Evolutionary conservation across 2,329 filamentous ascomycete species (phyloP).

Genomic region (Paecilomyces fulvus): DNA sequence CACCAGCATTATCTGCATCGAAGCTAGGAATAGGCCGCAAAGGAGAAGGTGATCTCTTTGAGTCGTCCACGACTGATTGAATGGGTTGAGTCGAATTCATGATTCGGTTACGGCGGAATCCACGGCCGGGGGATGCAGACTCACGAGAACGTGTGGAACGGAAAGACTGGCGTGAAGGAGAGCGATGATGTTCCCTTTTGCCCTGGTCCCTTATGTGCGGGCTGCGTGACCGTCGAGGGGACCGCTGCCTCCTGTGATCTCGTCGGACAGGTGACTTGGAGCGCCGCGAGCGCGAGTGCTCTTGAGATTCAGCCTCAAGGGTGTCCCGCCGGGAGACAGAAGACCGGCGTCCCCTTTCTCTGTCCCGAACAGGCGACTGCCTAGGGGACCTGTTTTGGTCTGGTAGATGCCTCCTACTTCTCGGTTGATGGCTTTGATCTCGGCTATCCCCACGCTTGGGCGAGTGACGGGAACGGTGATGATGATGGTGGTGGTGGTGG

Average conservation of each 20-base stretch:
- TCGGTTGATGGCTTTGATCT: constrained; percentile 28
- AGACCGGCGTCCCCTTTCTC: constrained; percentile 21
- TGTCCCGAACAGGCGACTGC: constrained; percentile 26
- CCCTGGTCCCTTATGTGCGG: constrained; percentile 16
- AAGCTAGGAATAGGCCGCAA: constrained; percentile 23
- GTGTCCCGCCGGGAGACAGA: constrained; percentile 15
- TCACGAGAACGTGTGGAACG: constrained; percentile 25
- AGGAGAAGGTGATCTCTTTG: constrained; percentile 24
- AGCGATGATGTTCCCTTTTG: constrained; percentile 22
- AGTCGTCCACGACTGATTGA: constrained; percentile 20
- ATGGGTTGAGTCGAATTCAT: constrained; percentile 21
- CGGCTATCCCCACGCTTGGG: constrained; percentile 26
- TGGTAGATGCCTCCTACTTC: constrained; percentile 26
- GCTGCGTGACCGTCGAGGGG: constrained; percentile 21
- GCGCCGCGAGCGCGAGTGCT: constrained; percentile 15
- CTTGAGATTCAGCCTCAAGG: constrained; percentile 15
- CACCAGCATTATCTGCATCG: constrained; percentile 21
- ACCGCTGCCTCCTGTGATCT: constrained; percentile 15
- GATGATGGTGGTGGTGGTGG: constrained; percentile 11
- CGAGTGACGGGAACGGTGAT: constrained; percentile 14
- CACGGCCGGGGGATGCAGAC: constrained; percentile 16
- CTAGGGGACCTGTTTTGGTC: constrained; percentile 24
- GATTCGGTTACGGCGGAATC: constrained; percentile 12
- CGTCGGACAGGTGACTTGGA: constrained; percentile 24
- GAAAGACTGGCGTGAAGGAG: constrained; percentile 26